Conservation (phyloP, 2,329 filamentous ascomycete species). For the Acrocalymma vagum region DNA sequence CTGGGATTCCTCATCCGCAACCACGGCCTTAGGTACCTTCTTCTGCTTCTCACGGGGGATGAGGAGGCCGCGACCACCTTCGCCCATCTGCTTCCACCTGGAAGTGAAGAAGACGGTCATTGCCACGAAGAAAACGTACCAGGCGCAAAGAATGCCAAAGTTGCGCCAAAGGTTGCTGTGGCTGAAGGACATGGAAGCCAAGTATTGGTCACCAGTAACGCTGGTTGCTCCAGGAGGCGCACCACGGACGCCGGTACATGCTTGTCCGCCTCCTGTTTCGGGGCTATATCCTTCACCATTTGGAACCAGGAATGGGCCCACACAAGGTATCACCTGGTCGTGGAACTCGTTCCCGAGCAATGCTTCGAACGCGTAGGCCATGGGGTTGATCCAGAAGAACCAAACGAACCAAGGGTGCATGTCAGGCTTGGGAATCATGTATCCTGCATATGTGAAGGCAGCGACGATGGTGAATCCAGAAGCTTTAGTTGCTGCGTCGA, state of each 20-base stretch:
- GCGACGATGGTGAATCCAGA: slow-evolving; percentile 62
- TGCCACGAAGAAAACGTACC: slow-evolving; percentile 53
- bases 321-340: slow-evolving; percentile 64
- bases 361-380: slow-evolving; percentile 79
- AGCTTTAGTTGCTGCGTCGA: slow-evolving; percentile 61
- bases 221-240: slow-evolving; percentile 57
- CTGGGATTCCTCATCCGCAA: slow-evolving; percentile 61
- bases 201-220: slow-evolving; percentile 66
- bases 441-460: slow-evolving; percentile 65
- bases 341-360: slow-evolving; percentile 82
- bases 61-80: slow-evolving; percentile 63
- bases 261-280: slow-evolving; percentile 46
- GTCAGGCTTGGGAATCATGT: slow-evolving; percentile 61
- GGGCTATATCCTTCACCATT: slow-evolving; percentile 55
- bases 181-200: slow-evolving; percentile 57
- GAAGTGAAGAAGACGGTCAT: slow-evolving; percentile 66
- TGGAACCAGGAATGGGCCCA: slow-evolving; percentile 60
- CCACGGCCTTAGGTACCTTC: slow-evolving; percentile 22
- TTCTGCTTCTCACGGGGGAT: slow-evolving; percentile 60
- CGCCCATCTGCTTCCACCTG: slow-evolving; percentile 63
- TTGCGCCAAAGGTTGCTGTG: slow-evolving; percentile 44
- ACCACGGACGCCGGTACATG: slow-evolving; percentile 67
- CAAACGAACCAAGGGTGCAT: slow-evolving; percentile 83
- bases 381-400: slow-evolving; percentile 81
- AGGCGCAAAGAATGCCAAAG: slow-evolving; percentile 53